Conservation (phyloP, 176 grass and related monocot genomes). For the Oropetium thomaeum region DNA sequence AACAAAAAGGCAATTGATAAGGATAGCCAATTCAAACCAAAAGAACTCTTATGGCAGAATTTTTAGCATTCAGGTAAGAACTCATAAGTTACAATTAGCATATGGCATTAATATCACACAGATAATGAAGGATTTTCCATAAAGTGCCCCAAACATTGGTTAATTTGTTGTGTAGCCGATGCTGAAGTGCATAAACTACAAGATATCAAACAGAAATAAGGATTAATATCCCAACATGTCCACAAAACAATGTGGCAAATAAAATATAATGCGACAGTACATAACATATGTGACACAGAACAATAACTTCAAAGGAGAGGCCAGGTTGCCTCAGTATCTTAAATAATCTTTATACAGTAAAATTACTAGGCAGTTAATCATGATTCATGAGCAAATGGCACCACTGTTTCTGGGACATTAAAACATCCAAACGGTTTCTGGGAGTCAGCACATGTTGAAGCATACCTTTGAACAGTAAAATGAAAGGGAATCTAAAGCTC, state of each 20-base stretch:
- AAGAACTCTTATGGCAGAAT: background rate
- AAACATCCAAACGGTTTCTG: background rate
- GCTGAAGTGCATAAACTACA: background rate
- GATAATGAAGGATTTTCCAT: background rate
- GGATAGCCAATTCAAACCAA: background rate
- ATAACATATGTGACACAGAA: background rate
- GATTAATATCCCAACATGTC: background rate
- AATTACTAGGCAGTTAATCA: background rate
- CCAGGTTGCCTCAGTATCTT: background rate
- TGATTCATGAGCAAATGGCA: background rate
- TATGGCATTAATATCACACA: background rate
- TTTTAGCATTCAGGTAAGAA: constrained; percentile 1
- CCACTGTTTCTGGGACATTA: background rate
- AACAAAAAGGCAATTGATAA: constrained; percentile 3
- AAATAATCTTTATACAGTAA: background rate
- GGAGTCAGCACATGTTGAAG: background rate
- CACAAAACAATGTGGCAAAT: constrained; percentile 2
- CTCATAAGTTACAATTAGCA: constrained; percentile 1
- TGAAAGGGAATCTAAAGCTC: background rate
- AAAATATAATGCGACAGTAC: background rate
- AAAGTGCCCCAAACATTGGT: background rate
- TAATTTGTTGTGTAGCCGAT: background rate
- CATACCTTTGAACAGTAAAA: constrained; percentile 6
- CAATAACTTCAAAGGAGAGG: background rate
- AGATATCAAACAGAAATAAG: background rate